Percentiles rank a stretch among this genome's conserved stretches.
These are phyloP conservation scores for Calonectria crousiana DNA, from an alignment of 2,329 filamentous ascomycete genomes.

Conservation along the genomic window DNA sequence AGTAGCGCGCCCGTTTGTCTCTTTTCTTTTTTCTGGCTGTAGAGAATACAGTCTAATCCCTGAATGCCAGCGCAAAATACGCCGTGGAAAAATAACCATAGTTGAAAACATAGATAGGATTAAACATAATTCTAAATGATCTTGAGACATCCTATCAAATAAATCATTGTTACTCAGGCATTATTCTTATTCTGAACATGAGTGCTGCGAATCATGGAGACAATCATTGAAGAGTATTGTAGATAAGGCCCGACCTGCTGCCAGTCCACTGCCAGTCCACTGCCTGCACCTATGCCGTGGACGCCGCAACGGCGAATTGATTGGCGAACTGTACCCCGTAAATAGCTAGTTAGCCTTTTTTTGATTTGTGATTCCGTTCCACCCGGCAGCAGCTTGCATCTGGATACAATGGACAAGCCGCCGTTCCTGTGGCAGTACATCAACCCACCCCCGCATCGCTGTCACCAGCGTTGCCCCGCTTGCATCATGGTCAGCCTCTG, in stretches of 20 bases:
- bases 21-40: background rate
- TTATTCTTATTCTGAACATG: background rate
- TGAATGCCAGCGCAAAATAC: background rate
- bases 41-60: background rate
- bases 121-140: background rate
- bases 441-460: constrained; percentile 2
- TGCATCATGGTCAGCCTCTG: constrained; percentile 7
- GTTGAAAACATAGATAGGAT: background rate
- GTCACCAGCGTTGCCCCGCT: background rate
- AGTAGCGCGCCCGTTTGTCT: background rate
- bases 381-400: background rate
- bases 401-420: background rate
- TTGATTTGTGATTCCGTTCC: background rate
- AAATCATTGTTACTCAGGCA: background rate
- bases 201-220: background rate
- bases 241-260: background rate
- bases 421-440: background rate
- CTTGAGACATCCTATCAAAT: background rate
- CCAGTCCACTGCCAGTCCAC: background rate
- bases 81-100: background rate
- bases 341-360: background rate
- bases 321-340: background rate
- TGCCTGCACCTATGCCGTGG: background rate
- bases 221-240: background rate
- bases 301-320: background rate